Evolutionary conservation across 441 rosid species (phyloP).

Genomic region (Corymbia citriodora): DNA sequence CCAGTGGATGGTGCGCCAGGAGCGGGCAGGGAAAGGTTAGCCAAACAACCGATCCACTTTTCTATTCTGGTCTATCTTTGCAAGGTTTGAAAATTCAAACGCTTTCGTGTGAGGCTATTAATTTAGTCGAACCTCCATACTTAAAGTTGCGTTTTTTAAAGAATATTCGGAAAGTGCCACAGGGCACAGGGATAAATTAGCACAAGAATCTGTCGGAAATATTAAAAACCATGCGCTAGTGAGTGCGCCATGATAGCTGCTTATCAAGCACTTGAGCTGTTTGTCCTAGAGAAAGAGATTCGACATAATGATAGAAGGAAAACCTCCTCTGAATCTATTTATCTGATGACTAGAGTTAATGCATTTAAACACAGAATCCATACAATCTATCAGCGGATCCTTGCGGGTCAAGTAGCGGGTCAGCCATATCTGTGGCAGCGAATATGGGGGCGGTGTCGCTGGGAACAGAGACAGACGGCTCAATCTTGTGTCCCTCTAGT

Average conservation of each 20-base stretch:
- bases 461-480: constrained; percentile 21
- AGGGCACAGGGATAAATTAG: not conserved
- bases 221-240: not conserved
- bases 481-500: constrained; percentile 15
- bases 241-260: not conserved
- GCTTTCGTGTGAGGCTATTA: not conserved
- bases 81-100: not conserved
- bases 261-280: not conserved
- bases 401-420: constrained; percentile 20
- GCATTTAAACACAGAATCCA: constrained; percentile 7
- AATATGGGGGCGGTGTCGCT: constrained; percentile 14
- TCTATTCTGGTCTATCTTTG: not conserved
- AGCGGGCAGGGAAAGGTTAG: constrained; percentile 65
- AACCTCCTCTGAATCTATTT: not conserved
- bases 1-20: constrained; percentile 46
- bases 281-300: not conserved
- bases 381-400: constrained; percentile 5
- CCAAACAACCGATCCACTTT: not conserved
- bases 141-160: not conserved
- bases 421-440: constrained; percentile 15
- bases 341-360: not conserved
- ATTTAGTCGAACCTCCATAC: not conserved
- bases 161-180: not conserved
- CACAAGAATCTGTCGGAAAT: not conserved
- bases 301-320: not conserved